These are phyloP conservation scores for Bonia amplexicaulis DNA, from an alignment of 176 grass and related monocot genomes.

Conservation along the genomic window DNA sequence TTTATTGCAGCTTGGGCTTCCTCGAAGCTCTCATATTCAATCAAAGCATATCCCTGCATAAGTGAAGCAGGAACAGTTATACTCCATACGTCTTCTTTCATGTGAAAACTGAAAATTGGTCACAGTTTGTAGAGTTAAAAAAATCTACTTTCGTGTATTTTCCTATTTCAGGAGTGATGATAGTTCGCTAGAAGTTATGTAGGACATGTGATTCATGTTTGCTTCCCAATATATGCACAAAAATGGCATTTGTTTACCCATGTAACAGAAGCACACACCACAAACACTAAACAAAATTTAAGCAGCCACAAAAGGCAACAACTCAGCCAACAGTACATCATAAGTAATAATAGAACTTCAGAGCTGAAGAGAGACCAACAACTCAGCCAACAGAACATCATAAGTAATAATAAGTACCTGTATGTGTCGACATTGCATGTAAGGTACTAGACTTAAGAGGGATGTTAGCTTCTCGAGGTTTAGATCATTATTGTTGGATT, in stretches of 20 bases:
- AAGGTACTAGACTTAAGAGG: not conserved
- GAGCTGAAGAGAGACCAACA: not conserved
- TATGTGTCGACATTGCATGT: not conserved
- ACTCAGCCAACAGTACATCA: too few relatives aligned
- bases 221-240: not conserved
- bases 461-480: not conserved
- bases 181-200: not conserved
- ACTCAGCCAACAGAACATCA: not conserved
- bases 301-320: not conserved
- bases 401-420: too few relatives aligned
- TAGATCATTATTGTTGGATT: not conserved
- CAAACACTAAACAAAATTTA: not conserved
- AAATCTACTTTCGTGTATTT: not conserved
- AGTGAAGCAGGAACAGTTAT: not conserved
- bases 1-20: slow-evolving; percentile 48
- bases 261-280: not conserved
- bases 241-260: too few relatives aligned
- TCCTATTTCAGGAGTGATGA: not conserved
- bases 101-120: not conserved
- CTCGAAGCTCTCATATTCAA: slow-evolving; percentile 38
- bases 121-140: not conserved
- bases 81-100: not conserved
- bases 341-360: not conserved
- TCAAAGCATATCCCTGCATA: slow-evolving; percentile 40
- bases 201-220: not conserved